These are phyloP conservation scores for Erythrophleum fordii DNA, from an alignment of 306 rosid species.

Conservation along the genomic window DNA sequence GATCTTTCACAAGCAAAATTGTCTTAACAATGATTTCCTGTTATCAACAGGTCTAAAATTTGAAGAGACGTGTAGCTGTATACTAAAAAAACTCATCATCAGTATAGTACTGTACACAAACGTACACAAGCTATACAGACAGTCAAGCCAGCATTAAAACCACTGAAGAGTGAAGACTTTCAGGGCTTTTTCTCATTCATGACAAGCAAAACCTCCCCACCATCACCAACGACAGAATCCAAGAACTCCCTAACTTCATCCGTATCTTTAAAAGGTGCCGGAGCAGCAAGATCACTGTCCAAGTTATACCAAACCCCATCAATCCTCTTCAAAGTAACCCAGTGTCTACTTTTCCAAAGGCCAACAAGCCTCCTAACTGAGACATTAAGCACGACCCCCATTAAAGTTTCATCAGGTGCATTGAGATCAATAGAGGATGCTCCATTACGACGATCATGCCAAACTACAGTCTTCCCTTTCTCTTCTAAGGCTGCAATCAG, in stretches of 20 bases:
- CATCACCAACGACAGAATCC: constrained; percentile 57
- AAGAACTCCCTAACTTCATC: constrained; percentile 61
- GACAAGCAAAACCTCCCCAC: constrained; percentile 88
- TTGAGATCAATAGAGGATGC: constrained; percentile 72
- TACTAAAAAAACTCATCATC: constrained; percentile 30
- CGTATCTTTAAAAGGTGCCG: constrained; percentile 57
- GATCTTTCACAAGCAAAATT: constrained; percentile 33
- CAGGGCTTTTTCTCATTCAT: constrained; percentile 57
- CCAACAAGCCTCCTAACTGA: constrained; percentile 67
- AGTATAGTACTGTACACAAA: constrained; percentile 33
- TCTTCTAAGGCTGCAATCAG: constrained; percentile 77
- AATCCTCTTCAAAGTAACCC: constrained; percentile 79
- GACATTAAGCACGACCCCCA: constrained; percentile 87
- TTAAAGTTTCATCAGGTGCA: constrained; percentile 62
- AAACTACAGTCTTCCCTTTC: constrained; percentile 71
- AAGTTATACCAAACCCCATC: constrained; percentile 77
- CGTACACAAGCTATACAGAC: neutral
- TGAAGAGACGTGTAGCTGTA: neutral
- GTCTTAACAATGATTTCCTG: neutral
- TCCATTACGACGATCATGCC: constrained; percentile 79
- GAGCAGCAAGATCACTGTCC: constrained; percentile 81
- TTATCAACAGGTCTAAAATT: constrained; percentile 10
- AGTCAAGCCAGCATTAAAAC: neutral
- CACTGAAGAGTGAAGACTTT: neutral
- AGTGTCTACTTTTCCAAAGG: constrained; percentile 85